These are phyloP conservation scores for Sporopachydermia lactativora DNA, from an alignment of 805 yeast genomes.

Conservation along the genomic window DNA sequence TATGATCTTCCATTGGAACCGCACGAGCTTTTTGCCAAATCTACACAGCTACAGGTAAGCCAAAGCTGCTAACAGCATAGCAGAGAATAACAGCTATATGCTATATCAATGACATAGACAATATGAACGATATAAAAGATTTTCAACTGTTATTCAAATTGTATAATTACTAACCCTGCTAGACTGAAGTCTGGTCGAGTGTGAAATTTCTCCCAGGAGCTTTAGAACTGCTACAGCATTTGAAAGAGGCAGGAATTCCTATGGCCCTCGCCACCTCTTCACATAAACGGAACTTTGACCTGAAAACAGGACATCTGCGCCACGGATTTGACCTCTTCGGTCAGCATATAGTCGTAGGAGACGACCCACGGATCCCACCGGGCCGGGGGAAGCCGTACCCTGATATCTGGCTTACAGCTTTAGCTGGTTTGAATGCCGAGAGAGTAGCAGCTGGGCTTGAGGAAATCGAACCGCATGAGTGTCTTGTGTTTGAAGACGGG, in stretches of 20 bases:
- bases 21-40: conserved; percentile 42
- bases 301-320: conserved; percentile 59
- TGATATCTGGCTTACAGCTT: conserved; percentile 80
- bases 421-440: conserved; percentile 49
- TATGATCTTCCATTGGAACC: conserved; percentile 55
- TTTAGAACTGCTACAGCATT: conserved; percentile 40
- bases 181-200: conserved; percentile 41
- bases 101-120: too few relatives aligned
- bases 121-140: too few relatives aligned
- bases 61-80: too few relatives aligned
- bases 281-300: conserved; percentile 37
- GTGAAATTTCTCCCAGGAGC: conserved; percentile 79
- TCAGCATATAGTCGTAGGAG: conserved; percentile 69
- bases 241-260: conserved; percentile 45
- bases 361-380: conserved; percentile 64
- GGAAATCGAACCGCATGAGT: conserved; percentile 56
- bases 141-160: too few relatives aligned
- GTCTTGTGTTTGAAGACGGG: conserved; percentile 91
- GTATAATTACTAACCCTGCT: too few relatives aligned
- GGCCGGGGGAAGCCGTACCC: conserved; percentile 94
- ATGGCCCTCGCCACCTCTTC: conserved; percentile 90
- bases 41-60: conserved; percentile 35
- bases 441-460: conserved; percentile 23
- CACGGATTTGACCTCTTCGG: conserved; percentile 54
- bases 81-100: too few relatives aligned